phyloP scores from a whole-genome alignment of 108 stramenopile species.

The Tribonema minus region DNA sequence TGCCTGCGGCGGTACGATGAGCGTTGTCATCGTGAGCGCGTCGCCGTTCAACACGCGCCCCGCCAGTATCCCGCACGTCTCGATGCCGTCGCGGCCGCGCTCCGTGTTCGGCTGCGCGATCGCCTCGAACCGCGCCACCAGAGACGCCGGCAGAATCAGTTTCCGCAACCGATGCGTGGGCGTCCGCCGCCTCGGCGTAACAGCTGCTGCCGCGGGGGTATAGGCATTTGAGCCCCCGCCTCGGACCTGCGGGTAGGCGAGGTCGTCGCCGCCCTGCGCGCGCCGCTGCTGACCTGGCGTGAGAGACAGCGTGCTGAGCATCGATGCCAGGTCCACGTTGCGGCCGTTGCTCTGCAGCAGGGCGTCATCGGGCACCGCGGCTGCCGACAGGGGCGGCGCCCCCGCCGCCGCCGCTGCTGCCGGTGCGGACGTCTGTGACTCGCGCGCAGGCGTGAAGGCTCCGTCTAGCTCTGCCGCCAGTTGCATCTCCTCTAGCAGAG shows the following conservation, averaged over 20 bases:
- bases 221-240: background rate
- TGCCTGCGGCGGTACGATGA: constrained; percentile 43
- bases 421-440: background rate
- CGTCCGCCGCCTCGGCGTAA: background rate
- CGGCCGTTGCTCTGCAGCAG: background rate
- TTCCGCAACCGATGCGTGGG: background rate
- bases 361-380: background rate
- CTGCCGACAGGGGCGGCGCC: background rate
- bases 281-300: background rate
- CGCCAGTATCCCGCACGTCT: constrained; percentile 50
- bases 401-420: background rate
- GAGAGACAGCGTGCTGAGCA: background rate
- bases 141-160: constrained; percentile 32
- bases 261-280: background rate
- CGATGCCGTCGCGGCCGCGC: constrained; percentile 29
- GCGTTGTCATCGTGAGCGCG: constrained; percentile 40
- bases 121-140: constrained; percentile 30
- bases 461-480: background rate
- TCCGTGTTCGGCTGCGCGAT: constrained; percentile 36
- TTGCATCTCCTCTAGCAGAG: background rate
- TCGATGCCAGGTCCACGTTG: background rate
- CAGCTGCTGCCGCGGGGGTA: background rate
- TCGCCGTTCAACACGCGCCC: constrained; percentile 6
- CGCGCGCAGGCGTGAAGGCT: background rate
- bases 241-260: background rate